phyloP scores from a whole-genome alignment of 2,329 filamentous ascomycete genomes.

The Dichotomopilus funicola region DNA sequence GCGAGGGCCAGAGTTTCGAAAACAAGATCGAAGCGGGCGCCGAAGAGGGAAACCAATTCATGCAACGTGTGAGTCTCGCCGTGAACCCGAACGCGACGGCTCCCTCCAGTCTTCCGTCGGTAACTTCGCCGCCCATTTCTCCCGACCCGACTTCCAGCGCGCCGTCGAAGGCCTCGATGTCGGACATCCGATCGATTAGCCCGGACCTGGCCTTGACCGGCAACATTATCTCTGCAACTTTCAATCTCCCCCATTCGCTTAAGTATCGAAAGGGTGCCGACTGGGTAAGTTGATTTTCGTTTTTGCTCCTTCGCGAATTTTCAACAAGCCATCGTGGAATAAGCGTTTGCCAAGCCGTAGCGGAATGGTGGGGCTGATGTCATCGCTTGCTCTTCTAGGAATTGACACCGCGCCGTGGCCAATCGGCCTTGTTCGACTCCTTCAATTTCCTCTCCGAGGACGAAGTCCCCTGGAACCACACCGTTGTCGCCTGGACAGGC shows the following conservation, averaged over 20 bases:
- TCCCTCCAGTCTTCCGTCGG: conserved; percentile 22
- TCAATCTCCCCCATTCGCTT: conserved; percentile 55
- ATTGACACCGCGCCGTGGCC: conserved; percentile 70
- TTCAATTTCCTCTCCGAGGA: conserved; percentile 83
- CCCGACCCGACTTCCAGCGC: not conserved
- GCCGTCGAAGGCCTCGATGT: conserved; percentile 41
- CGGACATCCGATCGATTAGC: conserved; percentile 49
- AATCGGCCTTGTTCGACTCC: conserved; percentile 87
- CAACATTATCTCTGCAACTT: conserved; percentile 61
- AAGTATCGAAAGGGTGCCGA: conserved; percentile 52
- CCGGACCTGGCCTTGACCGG: conserved; percentile 54
- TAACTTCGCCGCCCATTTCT: not conserved
- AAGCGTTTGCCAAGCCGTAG: conserved; percentile 11
- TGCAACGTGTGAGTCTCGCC: conserved; percentile 38
- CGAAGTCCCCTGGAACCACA: conserved; percentile 82
- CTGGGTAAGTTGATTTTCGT: conserved; percentile 46
- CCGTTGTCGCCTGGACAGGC: conserved; percentile 89
- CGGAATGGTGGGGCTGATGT: conserved; percentile 24
- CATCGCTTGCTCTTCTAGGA: conserved; percentile 43
- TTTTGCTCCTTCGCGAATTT: not conserved
- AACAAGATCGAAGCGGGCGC: conserved; percentile 28
- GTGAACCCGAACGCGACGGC: conserved; percentile 23
- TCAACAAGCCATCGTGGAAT: not conserved
- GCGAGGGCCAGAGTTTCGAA: conserved; percentile 18
- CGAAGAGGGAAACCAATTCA: conserved; percentile 34